Conservation (phyloP, 345 rosid genomes). For the Nasturtium officinale region DNA sequence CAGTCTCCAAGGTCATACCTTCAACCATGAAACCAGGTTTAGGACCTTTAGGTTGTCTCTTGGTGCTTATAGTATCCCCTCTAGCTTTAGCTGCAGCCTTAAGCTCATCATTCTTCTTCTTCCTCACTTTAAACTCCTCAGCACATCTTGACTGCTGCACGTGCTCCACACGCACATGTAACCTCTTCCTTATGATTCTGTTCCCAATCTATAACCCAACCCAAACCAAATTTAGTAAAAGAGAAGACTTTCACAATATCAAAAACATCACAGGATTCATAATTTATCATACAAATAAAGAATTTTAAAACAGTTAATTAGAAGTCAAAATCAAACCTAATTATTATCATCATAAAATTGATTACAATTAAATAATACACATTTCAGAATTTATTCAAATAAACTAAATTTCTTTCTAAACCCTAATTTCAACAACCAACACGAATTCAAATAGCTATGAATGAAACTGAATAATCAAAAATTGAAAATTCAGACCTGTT, state of each 20-base stretch:
- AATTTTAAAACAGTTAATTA: neutral
- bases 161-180: slow-evolving; percentile 75
- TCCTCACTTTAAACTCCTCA: slow-evolving; percentile 64
- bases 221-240: neutral
- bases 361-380: neutral
- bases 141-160: slow-evolving; percentile 66
- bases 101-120: slow-evolving; percentile 52
- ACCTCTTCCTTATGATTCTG: slow-evolving; percentile 69
- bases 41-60: slow-evolving; percentile 72
- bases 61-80: slow-evolving; percentile 66
- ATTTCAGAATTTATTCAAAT: neutral
- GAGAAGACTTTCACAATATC: neutral
- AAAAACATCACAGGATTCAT: neutral
- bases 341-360: neutral
- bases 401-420: neutral
- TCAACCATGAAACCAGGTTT: slow-evolving; percentile 84
- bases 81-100: slow-evolving; percentile 71
- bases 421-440: neutral
- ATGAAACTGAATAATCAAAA: neutral
- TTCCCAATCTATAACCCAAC: slow-evolving; percentile 51
- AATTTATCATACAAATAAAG: neutral
- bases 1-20: slow-evolving; percentile 72
- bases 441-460: neutral
- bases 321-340: neutral
- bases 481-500: slow-evolving; percentile 46